phyloP scores from a whole-genome alignment of 2,329 filamentous ascomycete species.

The Akanthomyces muscarius region DNA sequence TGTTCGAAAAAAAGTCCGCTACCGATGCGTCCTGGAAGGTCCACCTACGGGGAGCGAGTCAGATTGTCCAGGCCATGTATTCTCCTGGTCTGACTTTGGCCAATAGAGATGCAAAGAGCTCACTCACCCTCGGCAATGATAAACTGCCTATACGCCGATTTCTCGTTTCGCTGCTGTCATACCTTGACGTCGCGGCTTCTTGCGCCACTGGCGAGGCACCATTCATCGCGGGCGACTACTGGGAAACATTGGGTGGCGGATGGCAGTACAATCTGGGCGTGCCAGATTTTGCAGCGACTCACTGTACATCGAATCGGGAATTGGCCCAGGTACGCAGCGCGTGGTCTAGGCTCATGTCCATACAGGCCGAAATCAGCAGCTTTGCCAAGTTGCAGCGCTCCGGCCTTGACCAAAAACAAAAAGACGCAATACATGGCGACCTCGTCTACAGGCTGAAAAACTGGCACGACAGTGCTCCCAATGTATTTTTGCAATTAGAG shows the following conservation, averaged over 20 bases:
- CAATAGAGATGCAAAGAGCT: background rate
- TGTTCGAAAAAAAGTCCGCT: conserved; percentile 19
- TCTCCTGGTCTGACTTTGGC: conserved; percentile 10
- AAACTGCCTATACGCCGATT: conserved; percentile 24
- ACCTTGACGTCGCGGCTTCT: conserved; percentile 36
- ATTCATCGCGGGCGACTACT: conserved; percentile 35
- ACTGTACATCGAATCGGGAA: conserved; percentile 8
- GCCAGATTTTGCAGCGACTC: conserved; percentile 18
- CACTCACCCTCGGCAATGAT: background rate
- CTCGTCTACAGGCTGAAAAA: conserved; percentile 16
- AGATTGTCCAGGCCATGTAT: conserved; percentile 29
- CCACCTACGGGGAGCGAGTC: conserved; percentile 35
- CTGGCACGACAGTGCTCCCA: conserved; percentile 20
- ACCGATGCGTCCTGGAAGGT: conserved; percentile 33
- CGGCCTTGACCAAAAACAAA: conserved; percentile 6
- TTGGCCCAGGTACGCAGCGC: conserved; percentile 20
- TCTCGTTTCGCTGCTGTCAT: conserved; percentile 36
- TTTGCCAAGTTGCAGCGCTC: conserved; percentile 16
- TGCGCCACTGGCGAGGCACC: conserved; percentile 35
- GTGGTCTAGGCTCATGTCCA: conserved; percentile 22
- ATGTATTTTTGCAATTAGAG: conserved; percentile 15
- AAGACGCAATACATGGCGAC: conserved; percentile 16
- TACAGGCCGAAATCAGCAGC: conserved; percentile 20
- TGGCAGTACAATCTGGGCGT: conserved; percentile 32
- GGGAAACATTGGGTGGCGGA: conserved; percentile 33